Evolutionary conservation across 2,329 filamentous ascomycete genomes (phyloP).

Genomic region (Diaporthe ampelina): DNA sequence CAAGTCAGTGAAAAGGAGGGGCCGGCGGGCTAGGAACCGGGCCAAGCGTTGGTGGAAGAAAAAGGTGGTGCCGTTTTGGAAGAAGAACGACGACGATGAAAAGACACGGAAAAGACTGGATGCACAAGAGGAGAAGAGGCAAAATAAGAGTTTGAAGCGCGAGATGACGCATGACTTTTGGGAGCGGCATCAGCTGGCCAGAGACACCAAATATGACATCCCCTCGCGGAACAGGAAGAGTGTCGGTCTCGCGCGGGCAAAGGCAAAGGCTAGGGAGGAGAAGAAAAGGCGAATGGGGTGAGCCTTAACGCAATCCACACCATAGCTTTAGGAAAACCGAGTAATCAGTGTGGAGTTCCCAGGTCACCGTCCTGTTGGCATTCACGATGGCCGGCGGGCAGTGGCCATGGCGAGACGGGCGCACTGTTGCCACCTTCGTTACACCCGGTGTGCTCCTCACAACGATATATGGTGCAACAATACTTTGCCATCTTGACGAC

Average conservation of each 20-base stretch:
- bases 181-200: slow-evolving; percentile 33
- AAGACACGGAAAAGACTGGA: not conserved
- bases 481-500: slow-evolving; percentile 56
- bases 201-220: slow-evolving; percentile 29
- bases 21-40: not conserved
- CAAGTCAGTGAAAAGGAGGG: not conserved
- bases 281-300: not conserved
- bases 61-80: not conserved
- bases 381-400: slow-evolving; percentile 62
- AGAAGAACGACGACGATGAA: not conserved
- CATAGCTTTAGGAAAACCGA: too few relatives aligned
- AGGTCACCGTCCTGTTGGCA: slow-evolving; percentile 58
- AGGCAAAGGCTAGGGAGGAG: slow-evolving; percentile 22
- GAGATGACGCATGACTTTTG: slow-evolving; percentile 36
- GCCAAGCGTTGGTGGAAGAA: slow-evolving; percentile 12
- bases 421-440: slow-evolving; percentile 61
- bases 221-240: slow-evolving; percentile 32
- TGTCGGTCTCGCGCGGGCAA: slow-evolving; percentile 2
- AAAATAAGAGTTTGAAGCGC: slow-evolving; percentile 28
- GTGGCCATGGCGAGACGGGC: slow-evolving; percentile 62
- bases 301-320: not conserved
- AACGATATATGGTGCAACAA: slow-evolving; percentile 60
- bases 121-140: slow-evolving; percentile 11
- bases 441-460: slow-evolving; percentile 57
- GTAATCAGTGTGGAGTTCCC: too few relatives aligned